A percentile compares a stretch with the other conserved stretches of the same genome.
phyloP scores from a whole-genome alignment of 176 grass and related monocot species.

The Thinopyrum elongatum region DNA sequence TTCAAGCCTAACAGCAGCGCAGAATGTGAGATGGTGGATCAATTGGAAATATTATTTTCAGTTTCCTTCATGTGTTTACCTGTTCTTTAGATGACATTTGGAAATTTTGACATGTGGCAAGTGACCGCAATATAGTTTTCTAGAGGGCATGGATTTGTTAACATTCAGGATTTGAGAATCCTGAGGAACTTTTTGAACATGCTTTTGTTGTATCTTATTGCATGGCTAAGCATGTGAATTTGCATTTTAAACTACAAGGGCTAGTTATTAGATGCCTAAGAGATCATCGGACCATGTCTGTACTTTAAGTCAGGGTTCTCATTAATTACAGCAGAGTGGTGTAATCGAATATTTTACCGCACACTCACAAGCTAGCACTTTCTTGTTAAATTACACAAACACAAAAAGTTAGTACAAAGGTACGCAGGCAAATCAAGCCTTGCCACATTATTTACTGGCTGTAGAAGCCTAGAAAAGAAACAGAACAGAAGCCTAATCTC shows the following conservation, averaged over 20 bases:
- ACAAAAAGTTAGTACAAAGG: neutral
- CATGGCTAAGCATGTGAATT: neutral
- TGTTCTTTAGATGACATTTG: neutral
- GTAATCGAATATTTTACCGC: neutral
- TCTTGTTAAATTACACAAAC: constrained; percentile 13
- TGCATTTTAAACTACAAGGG: neutral
- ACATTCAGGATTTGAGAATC: neutral
- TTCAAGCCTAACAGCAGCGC: neutral
- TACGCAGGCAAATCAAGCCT: neutral
- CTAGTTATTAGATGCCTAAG: neutral
- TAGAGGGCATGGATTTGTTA: constrained; percentile 5
- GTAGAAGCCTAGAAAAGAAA: neutral
- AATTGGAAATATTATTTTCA: neutral
- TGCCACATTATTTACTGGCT: neutral
- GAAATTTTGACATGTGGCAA: neutral
- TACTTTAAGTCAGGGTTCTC: neutral
- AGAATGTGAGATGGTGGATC: neutral
- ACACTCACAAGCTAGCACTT: neutral
- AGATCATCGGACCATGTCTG: neutral
- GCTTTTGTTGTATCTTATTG: neutral
- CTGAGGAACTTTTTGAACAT: constrained; percentile 3
- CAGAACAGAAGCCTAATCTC: neutral
- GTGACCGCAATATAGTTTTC: neutral
- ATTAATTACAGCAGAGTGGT: neutral
- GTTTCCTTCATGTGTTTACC: neutral